Evolutionary conservation across 257 asterid genomes (phyloP), one percentile per base, ranked within the genome.

Genomic region (Misopates orontium): DNA sequence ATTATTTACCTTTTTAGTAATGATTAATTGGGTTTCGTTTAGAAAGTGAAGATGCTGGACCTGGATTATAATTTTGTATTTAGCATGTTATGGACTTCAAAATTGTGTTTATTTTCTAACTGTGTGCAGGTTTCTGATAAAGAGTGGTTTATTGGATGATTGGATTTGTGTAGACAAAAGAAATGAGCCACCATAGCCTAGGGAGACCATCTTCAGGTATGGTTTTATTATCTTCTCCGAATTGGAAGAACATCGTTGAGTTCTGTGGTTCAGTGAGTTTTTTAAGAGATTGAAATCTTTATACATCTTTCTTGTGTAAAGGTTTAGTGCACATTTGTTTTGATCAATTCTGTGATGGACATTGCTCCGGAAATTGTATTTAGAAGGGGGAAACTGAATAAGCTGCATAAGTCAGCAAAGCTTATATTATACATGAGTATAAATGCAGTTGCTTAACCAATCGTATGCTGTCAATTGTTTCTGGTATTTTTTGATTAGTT

Each of bases 141-240:
- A 47, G 49, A 63, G 24, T 56, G 40, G 56, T 57, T 72, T 66
- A 24, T 70, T 83, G 87, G 67, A 81, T 79, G 79, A 75, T 77
- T 68, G 58, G 31, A 63, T 79, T n/a, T 67, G 44, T 66, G 65
- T 59, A 60, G 72, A 64, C 62, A 77, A 41, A 67, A 73, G 85
- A 74, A 71, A 85, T 85, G 95, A 90, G 80, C 80, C 67, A 55
- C 75, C 72, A 68, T 78, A 68, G 75, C 42, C 76, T 78, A 32
- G 81, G 77, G 71, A 71, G 81, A 74, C 89, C 86, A 44, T 44
- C 85, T 73, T 80, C 88, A 71, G 86, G 97, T 85, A 67, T 73
- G 3, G 56, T 75, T 60, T 40, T 28, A 28, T 17, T 41, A 52
- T 12, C 47, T 39, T 71, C 12, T 39, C 25, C 18, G 25, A 28